Conservation (phyloP, 139 green algal species). For the Chlorella ohadii region DNA sequence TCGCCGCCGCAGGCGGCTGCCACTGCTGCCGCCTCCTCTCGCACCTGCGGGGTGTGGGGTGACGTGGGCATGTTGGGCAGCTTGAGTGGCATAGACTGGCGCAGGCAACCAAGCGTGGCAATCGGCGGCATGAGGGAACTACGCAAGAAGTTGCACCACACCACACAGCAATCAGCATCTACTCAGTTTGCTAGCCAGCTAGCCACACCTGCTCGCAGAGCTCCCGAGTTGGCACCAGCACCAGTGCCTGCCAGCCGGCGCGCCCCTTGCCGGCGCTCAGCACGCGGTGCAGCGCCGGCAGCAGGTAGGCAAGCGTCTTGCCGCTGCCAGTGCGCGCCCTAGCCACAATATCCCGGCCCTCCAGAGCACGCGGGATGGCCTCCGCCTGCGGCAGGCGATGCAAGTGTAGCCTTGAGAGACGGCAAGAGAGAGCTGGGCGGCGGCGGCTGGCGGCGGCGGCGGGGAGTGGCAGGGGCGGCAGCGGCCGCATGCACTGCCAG, state of each 20-base stretch:
- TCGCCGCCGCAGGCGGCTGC: conserved; percentile 47
- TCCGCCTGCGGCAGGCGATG: conserved; percentile 18
- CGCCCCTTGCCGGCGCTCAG: conserved; percentile 50
- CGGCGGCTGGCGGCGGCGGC: not conserved
- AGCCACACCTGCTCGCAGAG: conserved; percentile 90
- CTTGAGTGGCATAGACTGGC: no score
- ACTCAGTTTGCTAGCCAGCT: no score
- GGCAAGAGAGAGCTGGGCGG: no score
- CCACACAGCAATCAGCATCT: no score
- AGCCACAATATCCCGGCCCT: conserved; percentile 87
- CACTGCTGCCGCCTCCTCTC: conserved; percentile 51
- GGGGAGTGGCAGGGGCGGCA: not conserved
- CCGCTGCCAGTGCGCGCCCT: conserved; percentile 84
- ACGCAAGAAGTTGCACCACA: no score
- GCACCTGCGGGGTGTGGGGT: conserved; percentile 37
- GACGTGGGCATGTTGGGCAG: no score
- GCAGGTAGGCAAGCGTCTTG: conserved; percentile 93
- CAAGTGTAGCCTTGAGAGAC: no score
- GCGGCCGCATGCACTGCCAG: not conserved
- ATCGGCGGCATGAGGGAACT: no score
- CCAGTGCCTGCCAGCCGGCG: conserved; percentile 73
- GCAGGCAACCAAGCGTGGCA: no score
- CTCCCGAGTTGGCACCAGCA: conserved; percentile 95
- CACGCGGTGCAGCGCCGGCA: conserved; percentile 81
- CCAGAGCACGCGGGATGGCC: conserved; percentile 75